Evolutionary conservation across 2,329 filamentous ascomycete genomes (phyloP), one percentile per base, ranked within the genome.

Genomic region (Pestalotiopsis fici): DNA sequence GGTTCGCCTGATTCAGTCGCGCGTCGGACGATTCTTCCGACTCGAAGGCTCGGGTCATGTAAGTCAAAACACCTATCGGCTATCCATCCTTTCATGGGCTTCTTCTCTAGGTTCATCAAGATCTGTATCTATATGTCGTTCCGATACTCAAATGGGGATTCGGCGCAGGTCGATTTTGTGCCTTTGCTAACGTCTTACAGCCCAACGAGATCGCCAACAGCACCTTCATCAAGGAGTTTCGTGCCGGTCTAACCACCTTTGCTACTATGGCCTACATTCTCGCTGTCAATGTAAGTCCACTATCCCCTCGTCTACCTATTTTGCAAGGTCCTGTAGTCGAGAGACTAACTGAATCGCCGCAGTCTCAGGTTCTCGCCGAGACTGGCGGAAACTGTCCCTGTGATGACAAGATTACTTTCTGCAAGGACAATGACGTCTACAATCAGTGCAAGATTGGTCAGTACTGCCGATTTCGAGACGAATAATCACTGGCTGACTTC

Each of bases 211-310:
- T 93, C 61, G 86, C 86, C 68, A 88, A 88, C 47, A 87, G 91
- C 43, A 90, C 86, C 68, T 94, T 95, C 78, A 89, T 93, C 70
- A 91, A 89, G 25, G 93, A 96, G 78, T 81, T 96, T 67, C 90
- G 93, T 31, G 93, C 93, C 35, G 93, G 93, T 1, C 78, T 95
- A 65, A 94, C 93, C 1, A 96, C 93, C 2, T 93, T 93, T 76
- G 90, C 91, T 65, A 92, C 91, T 3, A 94, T 94, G 93, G 91
- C 92, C 15, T 95, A 95, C 79, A 95, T 96, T 73, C 94, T 96
- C 75, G 91, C 91, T 9, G 90, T 91, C 70, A 90, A 91, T 73
- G 88, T 88, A 70, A 73, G 83, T 73, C 4, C 5, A 15, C 3
- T 3, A 15, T 23, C 25, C 3, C 4, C 35, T 4, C 4, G 23